phyloP scores from a whole-genome alignment of 1,139 yeast genomes.

The Candida gigantensis region DNA sequence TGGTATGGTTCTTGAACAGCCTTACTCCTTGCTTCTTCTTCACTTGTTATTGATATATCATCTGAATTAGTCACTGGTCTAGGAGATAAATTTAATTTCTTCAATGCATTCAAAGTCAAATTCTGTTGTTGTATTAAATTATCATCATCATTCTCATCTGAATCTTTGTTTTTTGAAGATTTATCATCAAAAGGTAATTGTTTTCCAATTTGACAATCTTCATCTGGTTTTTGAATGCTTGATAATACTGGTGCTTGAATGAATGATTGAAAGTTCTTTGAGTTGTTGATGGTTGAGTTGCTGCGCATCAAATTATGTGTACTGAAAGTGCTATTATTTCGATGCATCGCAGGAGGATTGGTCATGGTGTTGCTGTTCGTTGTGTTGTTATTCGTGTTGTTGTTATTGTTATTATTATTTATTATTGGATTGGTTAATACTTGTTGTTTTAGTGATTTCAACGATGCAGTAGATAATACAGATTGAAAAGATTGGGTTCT shows the following conservation, averaged over 20 bases:
- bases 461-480: constrained; percentile 61
- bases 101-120: constrained; percentile 46
- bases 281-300: constrained; percentile 16
- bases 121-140: constrained; percentile 43
- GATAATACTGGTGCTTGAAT: constrained; percentile 52
- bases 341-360: constrained; percentile 16
- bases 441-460: constrained; percentile 47
- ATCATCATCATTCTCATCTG: constrained; percentile 25
- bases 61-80: constrained; percentile 32
- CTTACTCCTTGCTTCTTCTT: constrained; percentile 2
- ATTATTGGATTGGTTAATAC: constrained; percentile 12
- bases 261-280: constrained; percentile 47
- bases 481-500: constrained; percentile 65
- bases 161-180: constrained; percentile 8
- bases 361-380: constrained; percentile 16
- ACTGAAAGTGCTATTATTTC: constrained; percentile 27
- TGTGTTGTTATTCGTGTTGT: constrained; percentile 12
- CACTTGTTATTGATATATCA: constrained; percentile 9
- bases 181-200: constrained; percentile 42
- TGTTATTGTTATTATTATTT: constrained; percentile 7
- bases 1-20: constrained; percentile 37
- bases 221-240: constrained; percentile 32
- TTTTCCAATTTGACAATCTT: constrained; percentile 43
- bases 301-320: constrained; percentile 13
- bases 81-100: constrained; percentile 47